Conservation (phyloP, 1,284 basidiomycete species). For the Moesziomyces parantarcticus region DNA sequence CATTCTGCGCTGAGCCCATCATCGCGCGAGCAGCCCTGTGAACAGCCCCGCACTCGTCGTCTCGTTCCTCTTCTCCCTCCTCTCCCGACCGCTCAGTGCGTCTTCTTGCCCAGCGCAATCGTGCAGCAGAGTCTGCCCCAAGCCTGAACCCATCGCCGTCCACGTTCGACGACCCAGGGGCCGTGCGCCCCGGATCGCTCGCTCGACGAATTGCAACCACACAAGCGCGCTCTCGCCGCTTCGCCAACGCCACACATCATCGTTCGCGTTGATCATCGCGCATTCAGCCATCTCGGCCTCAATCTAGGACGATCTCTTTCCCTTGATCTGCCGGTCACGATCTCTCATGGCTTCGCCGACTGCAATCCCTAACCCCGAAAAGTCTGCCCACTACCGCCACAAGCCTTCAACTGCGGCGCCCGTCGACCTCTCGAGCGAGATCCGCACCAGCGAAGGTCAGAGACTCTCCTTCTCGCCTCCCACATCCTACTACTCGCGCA, state of each 20-base stretch:
- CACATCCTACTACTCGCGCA: slow-evolving; percentile 40
- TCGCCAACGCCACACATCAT: no score
- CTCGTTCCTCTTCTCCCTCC: no score
- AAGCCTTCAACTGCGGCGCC: slow-evolving; percentile 11
- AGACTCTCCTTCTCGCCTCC: slow-evolving; percentile 43
- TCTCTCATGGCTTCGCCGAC: slow-evolving; percentile 52
- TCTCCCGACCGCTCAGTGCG: neutral
- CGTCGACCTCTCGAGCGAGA: slow-evolving; percentile 40
- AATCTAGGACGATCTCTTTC: no score
- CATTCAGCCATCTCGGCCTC: no score
- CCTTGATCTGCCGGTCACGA: neutral
- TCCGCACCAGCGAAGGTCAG: slow-evolving; percentile 40
- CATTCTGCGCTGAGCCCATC: no score
- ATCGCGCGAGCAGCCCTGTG: no score
- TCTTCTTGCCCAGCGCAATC: neutral
- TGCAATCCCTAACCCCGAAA: slow-evolving; percentile 53
- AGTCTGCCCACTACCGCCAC: slow-evolving; percentile 52
- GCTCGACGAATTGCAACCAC: slow-evolving; percentile 1
- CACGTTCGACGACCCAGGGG: slow-evolving; percentile 43
- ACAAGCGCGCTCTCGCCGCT: slow-evolving; percentile 2
- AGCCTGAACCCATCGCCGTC: slow-evolving; percentile 7
- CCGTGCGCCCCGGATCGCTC: slow-evolving; percentile 50
- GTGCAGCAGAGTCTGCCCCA: slow-evolving; percentile 34
- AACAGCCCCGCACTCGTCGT: no score
- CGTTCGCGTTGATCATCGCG: neutral